Conservation (phyloP, 1,284 basidiomycete species). For the Heliocybe sulcata region DNA sequence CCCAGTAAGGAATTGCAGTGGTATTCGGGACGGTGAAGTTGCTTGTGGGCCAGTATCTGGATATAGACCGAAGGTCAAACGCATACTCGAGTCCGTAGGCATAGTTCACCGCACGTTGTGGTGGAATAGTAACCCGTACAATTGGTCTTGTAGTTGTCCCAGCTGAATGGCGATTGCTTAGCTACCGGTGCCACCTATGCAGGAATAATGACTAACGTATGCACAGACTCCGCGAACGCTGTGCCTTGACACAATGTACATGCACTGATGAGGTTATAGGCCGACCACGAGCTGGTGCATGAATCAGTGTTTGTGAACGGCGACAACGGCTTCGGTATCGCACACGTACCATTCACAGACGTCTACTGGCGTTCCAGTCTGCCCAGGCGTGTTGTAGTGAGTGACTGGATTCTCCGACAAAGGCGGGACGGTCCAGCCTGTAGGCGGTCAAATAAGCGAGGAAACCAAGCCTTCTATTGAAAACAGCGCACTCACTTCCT, state of each 20-base stretch:
- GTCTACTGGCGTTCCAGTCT: not conserved
- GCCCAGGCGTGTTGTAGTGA: not conserved
- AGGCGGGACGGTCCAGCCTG: not conserved
- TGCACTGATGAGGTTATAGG: not conserved
- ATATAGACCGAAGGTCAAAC: not conserved
- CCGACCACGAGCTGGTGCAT: not conserved
- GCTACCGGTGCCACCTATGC: too few species aligned
- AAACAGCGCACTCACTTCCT: not conserved
- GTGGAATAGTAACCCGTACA: not conserved
- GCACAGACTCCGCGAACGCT: not conserved
- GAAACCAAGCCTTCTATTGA: not conserved
- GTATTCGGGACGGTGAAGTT: not conserved
- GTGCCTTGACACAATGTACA: not conserved
- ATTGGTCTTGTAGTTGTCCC: not conserved
- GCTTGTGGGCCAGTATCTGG: not conserved
- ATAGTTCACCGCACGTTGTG: not conserved
- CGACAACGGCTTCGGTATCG: not conserved
- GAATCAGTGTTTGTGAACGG: not conserved
- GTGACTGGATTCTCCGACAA: not conserved
- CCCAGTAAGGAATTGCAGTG: not conserved
- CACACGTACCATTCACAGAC: not conserved
- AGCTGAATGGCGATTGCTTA: too few species aligned
- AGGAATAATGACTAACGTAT: not conserved
- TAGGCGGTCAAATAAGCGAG: not conserved
- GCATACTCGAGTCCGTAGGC: not conserved